A percentile compares a stretch with the other conserved stretches of the same genome.
phyloP scores from a whole-genome alignment of 140 eudicot species.

The Anethum foeniculum region DNA sequence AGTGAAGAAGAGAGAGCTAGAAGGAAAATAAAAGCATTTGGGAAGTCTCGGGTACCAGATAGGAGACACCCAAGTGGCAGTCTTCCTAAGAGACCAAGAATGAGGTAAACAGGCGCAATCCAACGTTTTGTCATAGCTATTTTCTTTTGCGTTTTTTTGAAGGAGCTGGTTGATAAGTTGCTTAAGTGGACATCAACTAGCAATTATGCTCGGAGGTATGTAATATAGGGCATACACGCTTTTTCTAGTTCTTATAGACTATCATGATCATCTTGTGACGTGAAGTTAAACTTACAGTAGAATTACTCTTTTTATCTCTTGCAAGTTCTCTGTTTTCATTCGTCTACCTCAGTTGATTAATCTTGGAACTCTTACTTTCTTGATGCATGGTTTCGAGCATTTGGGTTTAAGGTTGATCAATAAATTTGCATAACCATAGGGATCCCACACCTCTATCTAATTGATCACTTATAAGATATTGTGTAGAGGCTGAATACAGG shows the following conservation, averaged over 20 bases:
- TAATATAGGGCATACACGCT: conserved; percentile 6
- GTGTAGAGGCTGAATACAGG: background rate
- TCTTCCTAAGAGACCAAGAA: conserved; percentile 14
- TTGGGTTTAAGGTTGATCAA: background rate
- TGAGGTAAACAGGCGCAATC: conserved; percentile 4
- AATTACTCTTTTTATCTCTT: background rate
- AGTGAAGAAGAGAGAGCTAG: conserved; percentile 15
- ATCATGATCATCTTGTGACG: background rate
- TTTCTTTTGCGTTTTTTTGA: background rate
- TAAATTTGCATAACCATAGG: background rate
- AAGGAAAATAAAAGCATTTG: conserved; percentile 14
- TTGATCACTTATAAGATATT: background rate
- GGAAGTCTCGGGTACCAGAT: conserved; percentile 13
- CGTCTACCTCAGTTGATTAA: background rate
- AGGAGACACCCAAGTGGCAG: conserved; percentile 14
- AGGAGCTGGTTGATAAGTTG: background rate
- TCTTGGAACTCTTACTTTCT: background rate
- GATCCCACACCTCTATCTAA: background rate
- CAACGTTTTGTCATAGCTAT: background rate
- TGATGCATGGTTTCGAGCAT: background rate
- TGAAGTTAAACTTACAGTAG: conserved; percentile 6
- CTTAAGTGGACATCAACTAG: background rate
- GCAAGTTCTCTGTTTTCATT: background rate
- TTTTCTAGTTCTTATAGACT: background rate
- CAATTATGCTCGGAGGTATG: background rate